Conservation (phyloP, 2,329 filamentous ascomycete species). For the Colletotrichum musicola region DNA sequence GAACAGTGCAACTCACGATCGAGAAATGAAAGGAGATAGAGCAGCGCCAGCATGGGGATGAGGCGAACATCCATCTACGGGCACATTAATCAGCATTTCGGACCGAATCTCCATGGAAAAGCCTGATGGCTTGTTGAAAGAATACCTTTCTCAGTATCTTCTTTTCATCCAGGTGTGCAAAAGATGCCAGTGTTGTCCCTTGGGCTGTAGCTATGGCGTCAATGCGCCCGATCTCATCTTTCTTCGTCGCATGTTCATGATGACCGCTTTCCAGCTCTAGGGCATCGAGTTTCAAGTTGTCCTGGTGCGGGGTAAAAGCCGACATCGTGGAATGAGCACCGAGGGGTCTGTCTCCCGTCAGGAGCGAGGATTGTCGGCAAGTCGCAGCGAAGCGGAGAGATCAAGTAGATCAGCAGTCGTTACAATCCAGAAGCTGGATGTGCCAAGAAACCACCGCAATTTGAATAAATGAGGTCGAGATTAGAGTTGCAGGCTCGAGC, state of each 20-base stretch:
- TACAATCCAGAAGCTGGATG: not conserved
- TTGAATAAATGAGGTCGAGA: not conserved
- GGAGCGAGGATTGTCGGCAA: not conserved
- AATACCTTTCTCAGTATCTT: conserved; percentile 67
- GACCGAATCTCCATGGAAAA: not conserved
- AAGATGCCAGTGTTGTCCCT: conserved; percentile 26
- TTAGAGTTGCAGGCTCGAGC: not conserved
- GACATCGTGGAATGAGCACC: not conserved
- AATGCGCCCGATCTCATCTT: conserved; percentile 19
- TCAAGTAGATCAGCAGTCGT: too few species aligned
- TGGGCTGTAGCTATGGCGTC: conserved; percentile 17
- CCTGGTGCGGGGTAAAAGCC: not conserved
- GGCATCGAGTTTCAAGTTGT: conserved; percentile 25
- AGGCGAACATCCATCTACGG: conserved; percentile 63
- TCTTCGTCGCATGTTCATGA: not conserved
- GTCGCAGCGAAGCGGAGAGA: not conserved
- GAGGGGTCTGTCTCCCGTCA: not conserved
- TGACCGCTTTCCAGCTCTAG: conserved; percentile 27
- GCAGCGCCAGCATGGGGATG: conserved; percentile 73
- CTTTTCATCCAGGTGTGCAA: conserved; percentile 65
- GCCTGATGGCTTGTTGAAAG: not conserved
- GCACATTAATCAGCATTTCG: not conserved
- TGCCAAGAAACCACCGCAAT: not conserved
- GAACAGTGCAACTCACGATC: conserved; percentile 59
- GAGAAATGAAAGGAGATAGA: conserved; percentile 78